Evolutionary conservation across 2,329 filamentous ascomycete species (phyloP), one percentile per base, ranked within the genome.

Genomic region (Microthyrium microscopicum): DNA sequence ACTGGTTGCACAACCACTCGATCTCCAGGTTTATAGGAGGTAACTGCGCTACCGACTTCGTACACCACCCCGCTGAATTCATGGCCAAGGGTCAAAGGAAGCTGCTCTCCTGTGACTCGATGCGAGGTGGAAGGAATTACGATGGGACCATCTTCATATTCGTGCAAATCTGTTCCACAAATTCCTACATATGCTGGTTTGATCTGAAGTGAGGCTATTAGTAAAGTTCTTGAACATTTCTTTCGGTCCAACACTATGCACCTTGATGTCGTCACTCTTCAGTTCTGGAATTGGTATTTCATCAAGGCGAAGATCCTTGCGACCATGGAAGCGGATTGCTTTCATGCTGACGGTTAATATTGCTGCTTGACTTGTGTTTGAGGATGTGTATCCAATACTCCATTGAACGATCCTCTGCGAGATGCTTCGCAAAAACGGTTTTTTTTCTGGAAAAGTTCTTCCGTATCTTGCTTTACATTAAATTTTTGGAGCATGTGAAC

Each of bases 1-100:
- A 66, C 68, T 6, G 66, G 65, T 41, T 66, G 59, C 1, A 67
- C 81, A 1, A 92, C 83, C 15, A 89, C 84, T 19, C 83, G 52
- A 41, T 65, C 58, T 11, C 42, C 51, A 36, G 57, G 58, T 44
- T 58, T 49, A 35, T 62, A 44, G 5, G 55, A 57, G 30, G 46
- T 60, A 16, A 64, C 55, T 1, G 37, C 52, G 5, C 53, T 42
- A 11, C 61, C 61, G 34, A 62, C 51, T 29, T 57, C 48, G 28
- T 66, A 60, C 3, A 66, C 60, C 9, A 64, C 45, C 41, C 62
- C 62, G 41, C 61, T 64, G 47, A 66, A 65, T 43, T 66, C 62
- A 42, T 66, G 62, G 6, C 62, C 62, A 9, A 65, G 50, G 32
- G 64, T 64, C 53, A 33, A 22, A 19, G 35, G 35, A 3, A 37